Conservation (phyloP, 2,329 filamentous ascomycete genomes). For the Zasmidium citrigriseum region DNA sequence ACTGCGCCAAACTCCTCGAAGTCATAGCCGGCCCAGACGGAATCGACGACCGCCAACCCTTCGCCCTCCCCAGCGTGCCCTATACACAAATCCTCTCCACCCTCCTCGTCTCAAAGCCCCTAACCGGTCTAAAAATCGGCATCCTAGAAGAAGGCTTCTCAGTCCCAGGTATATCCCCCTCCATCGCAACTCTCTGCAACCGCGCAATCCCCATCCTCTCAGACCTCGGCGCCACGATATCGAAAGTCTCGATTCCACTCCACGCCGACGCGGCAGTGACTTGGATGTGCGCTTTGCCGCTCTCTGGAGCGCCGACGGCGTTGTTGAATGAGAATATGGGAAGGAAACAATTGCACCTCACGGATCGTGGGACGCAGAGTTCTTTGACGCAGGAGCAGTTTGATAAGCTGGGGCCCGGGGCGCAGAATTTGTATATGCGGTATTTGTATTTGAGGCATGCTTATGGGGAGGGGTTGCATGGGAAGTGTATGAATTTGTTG, state of each 20-base stretch:
- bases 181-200: conserved; percentile 39
- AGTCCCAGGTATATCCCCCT: conserved; percentile 37
- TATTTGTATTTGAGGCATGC: conserved; percentile 19
- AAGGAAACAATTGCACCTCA: conserved; percentile 19
- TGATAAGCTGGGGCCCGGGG: conserved; percentile 17
- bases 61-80: conserved; percentile 27
- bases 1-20: conserved; percentile 46
- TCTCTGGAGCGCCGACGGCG: conserved; percentile 15
- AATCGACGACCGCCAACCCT: conserved; percentile 41
- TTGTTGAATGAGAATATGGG: conserved; percentile 13
- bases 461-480: conserved; percentile 28
- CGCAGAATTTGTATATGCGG: conserved; percentile 18
- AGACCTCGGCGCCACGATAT: conserved; percentile 44
- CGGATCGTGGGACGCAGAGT: conserved; percentile 12
- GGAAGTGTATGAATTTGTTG: conserved; percentile 46
- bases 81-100: conserved; percentile 27
- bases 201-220: too few relatives aligned
- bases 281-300: conserved; percentile 38
- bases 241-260: conserved; percentile 47
- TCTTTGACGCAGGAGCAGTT: conserved; percentile 16
- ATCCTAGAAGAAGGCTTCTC: conserved; percentile 47
- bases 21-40: conserved; percentile 53
- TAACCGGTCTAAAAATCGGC: conserved; percentile 43
- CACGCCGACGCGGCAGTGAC: conserved; percentile 48
- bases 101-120: conserved; percentile 31